Percentiles rank a stretch among this genome's conserved stretches.
These are phyloP conservation scores for Parmelia sp. DNA, from an alignment of 495 filamentous ascomycete genomes.

Conservation along the genomic window DNA sequence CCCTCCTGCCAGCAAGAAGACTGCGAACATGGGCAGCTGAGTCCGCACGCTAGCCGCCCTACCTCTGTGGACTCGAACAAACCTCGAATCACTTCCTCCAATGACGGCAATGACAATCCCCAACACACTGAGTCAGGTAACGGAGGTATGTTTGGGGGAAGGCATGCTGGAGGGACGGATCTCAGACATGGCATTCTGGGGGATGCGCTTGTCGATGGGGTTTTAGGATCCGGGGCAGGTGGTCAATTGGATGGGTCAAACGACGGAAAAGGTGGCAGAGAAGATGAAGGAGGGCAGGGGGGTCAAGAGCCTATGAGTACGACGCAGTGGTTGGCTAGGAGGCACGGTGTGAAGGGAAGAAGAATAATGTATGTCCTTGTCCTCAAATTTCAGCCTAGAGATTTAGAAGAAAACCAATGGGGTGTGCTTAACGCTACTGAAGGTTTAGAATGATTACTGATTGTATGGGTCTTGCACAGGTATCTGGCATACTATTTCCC, in stretches of 20 bases:
- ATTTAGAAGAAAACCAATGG: neutral
- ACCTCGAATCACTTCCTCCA: neutral
- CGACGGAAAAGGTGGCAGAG: constrained; percentile 15
- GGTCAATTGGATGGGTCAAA: neutral
- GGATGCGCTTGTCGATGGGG: constrained; percentile 34
- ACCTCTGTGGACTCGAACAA: neutral
- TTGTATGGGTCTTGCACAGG: constrained; percentile 38
- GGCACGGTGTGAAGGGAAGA: constrained; percentile 53
- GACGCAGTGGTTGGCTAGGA: constrained; percentile 55
- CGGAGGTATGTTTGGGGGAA: constrained; percentile 9
- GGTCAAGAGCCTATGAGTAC: constrained; percentile 34
- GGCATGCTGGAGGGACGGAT: constrained; percentile 13
- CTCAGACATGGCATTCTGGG: constrained; percentile 30
- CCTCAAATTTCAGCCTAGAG: neutral
- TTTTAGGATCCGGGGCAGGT: constrained; percentile 30
- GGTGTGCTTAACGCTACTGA: neutral
- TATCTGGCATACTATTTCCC: constrained; percentile 94
- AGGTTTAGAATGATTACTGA: neutral
- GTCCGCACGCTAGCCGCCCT: constrained; percentile 16
- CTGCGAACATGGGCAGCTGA: constrained; percentile 17
- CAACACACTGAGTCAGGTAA: neutral
- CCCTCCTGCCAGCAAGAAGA: constrained; percentile 24
- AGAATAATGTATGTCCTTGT: constrained; percentile 48
- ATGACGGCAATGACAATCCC: neutral
- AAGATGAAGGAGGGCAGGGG: constrained; percentile 20